Base-by-base conservation (phyloP, 768 basidiomycete species). In the Polyporus arcularius region DNA sequence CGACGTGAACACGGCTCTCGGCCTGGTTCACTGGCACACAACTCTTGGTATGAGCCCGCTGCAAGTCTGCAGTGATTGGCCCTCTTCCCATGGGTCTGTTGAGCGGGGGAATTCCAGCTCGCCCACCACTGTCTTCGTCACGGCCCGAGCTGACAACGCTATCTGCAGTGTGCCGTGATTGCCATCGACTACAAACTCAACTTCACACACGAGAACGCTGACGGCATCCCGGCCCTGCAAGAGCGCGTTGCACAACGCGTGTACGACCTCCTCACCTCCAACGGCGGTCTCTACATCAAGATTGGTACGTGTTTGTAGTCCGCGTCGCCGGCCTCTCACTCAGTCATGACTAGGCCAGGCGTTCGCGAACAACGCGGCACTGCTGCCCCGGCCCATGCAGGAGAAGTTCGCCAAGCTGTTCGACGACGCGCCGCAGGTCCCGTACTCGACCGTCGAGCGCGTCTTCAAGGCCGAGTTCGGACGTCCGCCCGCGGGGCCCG, bases 101-200 rank as follows among this genome's bases (percentile, higher is more conserved):
- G n/a, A n/a, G n/a, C n/a, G n/a, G n/a, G n/a, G n/a, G n/a, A n/a
- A n/a, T n/a, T n/a, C n/a, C n/a, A n/a, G n/a, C n/a, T n/a, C n/a
- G n/a, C n/a, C 21, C 21, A 26, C 21, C 21, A 26, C 21, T 26
- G 2, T 26, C 1, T 26, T 26, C 21, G 21, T 26, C 21, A 26
- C 21, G 21, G 21, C 21, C 21, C 41, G 2, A n/a, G 51, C 58
- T 15, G 21, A 47, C 38, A 40, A 7, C 10, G 26, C 16, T 14
- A 28, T 59, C 16, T 41, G 26, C 50, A 90, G 88, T 91, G 89
- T 64, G 79, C 83, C 11, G 69, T 85, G 60, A 88, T 92, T 49
- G 88, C 89, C 6, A 62, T 85, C 58, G 89, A 92, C 77, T 96
- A 95, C 78, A 97, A 98, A 70, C 72, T 89, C 53, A 95, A 96